Percentiles rank a stretch among this genome's conserved stretches.
These are phyloP conservation scores for Aspergillus ruber DNA, from an alignment of 2,329 filamentous ascomycete genomes.

Conservation along the genomic window DNA sequence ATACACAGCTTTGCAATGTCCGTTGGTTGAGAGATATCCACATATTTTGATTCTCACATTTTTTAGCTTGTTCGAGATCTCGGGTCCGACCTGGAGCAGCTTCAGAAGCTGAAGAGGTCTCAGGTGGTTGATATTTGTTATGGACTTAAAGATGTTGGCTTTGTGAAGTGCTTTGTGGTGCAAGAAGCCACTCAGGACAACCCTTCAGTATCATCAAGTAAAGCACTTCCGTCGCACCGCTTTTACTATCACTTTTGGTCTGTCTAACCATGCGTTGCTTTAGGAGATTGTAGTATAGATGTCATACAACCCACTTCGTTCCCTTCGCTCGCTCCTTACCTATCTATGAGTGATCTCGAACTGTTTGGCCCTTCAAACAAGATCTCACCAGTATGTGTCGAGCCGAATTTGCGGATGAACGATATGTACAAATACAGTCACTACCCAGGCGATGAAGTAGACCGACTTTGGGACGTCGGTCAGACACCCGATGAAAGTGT, in stretches of 20 bases:
- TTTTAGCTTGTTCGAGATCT: constrained; percentile 1
- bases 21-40: background rate
- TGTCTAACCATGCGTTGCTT: background rate
- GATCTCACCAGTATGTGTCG: background rate
- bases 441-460: constrained; percentile 1
- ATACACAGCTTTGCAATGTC: background rate
- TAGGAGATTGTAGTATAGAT: constrained; percentile 1
- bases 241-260: background rate
- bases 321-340: background rate
- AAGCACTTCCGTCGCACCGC: background rate
- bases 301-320: background rate
- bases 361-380: background rate
- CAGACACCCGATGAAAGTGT: background rate
- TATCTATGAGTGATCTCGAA: background rate
- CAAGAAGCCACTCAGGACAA: background rate
- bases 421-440: background rate
- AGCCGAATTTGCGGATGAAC: background rate
- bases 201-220: constrained; percentile 1
- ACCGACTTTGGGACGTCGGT: background rate
- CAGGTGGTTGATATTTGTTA: background rate
- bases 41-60: background rate
- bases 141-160: background rate
- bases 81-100: background rate
- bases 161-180: background rate
- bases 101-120: background rate